These are phyloP conservation scores for Racocetra persica DNA, from an alignment of 371 early-diverging fungal species.

Conservation along the genomic window DNA sequence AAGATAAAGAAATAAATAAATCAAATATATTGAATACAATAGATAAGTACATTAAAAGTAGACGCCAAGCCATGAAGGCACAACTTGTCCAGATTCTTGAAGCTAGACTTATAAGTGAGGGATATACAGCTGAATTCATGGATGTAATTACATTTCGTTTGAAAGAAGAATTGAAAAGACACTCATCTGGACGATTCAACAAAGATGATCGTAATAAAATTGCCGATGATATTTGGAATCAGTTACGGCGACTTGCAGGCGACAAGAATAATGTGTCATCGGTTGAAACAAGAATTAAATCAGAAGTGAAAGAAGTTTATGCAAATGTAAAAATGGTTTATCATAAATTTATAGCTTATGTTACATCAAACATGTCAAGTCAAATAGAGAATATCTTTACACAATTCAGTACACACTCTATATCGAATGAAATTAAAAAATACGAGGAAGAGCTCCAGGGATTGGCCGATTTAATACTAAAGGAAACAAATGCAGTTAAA, in stretches of 20 bases:
- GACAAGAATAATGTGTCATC: background rate
- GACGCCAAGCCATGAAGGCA: background rate
- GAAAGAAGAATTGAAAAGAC: background rate
- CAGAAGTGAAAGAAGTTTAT: conserved; percentile 3
- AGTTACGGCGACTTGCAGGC: background rate
- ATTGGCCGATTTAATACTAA: background rate
- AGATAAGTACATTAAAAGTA: background rate
- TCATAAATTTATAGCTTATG: too few relatives aligned
- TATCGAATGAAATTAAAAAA: too few relatives aligned
- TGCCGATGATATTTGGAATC: conserved; percentile 18
- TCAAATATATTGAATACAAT: conserved; percentile 12
- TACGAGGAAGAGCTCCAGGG: background rate
- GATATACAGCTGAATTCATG: conserved; percentile 8
- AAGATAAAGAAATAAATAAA: conserved; percentile 24
- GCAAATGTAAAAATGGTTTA: background rate
- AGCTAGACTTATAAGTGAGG: conserved; percentile 18
- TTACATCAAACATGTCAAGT: too few relatives aligned
- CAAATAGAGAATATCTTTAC: too few relatives aligned
- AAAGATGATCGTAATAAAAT: conserved; percentile 5
- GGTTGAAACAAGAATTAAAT: conserved; percentile 3
- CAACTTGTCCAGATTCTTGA: conserved; percentile 18
- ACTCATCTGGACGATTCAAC: background rate
- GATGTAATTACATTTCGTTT: conserved; percentile 9
- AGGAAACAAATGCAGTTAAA: background rate
- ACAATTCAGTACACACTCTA: too few relatives aligned